Evolutionary conservation across 495 filamentous ascomycete species (phyloP), one percentile per base, ranked within the genome.

Genomic region (Terfezia claveryi): DNA sequence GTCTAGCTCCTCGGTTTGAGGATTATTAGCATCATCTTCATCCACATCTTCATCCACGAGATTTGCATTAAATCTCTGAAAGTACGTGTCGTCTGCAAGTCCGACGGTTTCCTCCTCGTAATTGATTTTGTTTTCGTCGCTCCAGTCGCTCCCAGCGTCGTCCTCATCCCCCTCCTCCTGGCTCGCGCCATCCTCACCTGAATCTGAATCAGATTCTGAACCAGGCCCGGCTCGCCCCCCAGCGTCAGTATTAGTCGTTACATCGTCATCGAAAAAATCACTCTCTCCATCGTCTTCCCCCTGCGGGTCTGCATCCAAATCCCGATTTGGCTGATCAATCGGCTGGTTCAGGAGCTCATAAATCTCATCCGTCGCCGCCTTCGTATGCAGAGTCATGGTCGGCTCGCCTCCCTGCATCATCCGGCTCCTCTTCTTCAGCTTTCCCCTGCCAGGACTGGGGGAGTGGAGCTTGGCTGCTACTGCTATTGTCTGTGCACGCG

Each of bases 261-360:
- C 75, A 60, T 76, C 75, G 58, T 76, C 73, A 38, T 72, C 73
- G 51, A 69, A 69, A n/a, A 62, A 65, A 53, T 75, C 81, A 50
- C 81, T 80, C 12, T 79, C 74, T 7, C 83, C 81, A 50, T 76
- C 76, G 17, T 77, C 77, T 59, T 77, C 81, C 38, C 71, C 73
- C 36, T 68, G 69, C 37, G 68, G 68, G 38, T 66, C 71, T 37
- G 62, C 66, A 10, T 73, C 66, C 10, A 51, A 51, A 23, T 62
- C 66, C 16, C 71, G 64, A 37, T 61, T 58, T 3, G 60, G 60
- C 12, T 73, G 60, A 60, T 84, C 78, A 50, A 94, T 66, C 8
- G 92, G 89, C 50, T 92, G 85, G 62, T 91, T 96, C 69, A 98
- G 96, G 44, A 98, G 80, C 57, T 83, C 85, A 66, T 96, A 93